Evolutionary conservation across 441 rosid genomes (phyloP), one percentile per base, ranked within the genome.

Genomic region (Viola pubescens): DNA sequence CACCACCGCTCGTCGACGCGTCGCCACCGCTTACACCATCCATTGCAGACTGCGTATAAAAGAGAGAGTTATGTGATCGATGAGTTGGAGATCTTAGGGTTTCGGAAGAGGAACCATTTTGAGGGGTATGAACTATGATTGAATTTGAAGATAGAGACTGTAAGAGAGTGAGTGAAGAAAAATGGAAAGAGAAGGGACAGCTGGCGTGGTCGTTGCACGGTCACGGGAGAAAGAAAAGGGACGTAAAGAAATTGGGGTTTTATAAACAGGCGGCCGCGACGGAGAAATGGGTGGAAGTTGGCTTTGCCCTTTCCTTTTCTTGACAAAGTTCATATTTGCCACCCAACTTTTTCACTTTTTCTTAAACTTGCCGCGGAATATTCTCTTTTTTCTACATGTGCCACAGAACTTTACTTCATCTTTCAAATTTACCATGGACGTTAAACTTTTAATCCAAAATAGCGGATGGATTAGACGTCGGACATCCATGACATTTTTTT

Each of bases 1-100:
- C 60, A 40, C 54, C 69, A 61, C 79, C 67, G 54, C 77, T 69
- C 12, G 70, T 65, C 37, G 84, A 64, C 16, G 69, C 64, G 63
- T 72, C 81, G 26, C 68, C 64, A 53, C 68, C 52, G 48, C 73
- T 61, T 49, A 50, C 61, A 39, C 5, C 6, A 46, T 41, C 56
- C 54, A 42, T 14, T 5, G 59, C 91, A 91, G 82, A 81, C 5
- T 44, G 11, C n/a, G 13, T 5, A 37, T 4, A 12, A 9, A 14
- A 3, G 7, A 7, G 34, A 46, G 10, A 9, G 26, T 12, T 54
- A n/a, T 2, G 8, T 39, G 58, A 40, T 4, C 1, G 37, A 5
- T 37, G 38, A 37, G 3, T 10, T 52, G 13, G n/a, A 26, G 47
- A 52, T 53, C 9, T 12, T 72, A 56, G 65, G 73, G 68, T 58